Conservation (phyloP, 75 land plant species). For the Adiantum capillusveneris region DNA sequence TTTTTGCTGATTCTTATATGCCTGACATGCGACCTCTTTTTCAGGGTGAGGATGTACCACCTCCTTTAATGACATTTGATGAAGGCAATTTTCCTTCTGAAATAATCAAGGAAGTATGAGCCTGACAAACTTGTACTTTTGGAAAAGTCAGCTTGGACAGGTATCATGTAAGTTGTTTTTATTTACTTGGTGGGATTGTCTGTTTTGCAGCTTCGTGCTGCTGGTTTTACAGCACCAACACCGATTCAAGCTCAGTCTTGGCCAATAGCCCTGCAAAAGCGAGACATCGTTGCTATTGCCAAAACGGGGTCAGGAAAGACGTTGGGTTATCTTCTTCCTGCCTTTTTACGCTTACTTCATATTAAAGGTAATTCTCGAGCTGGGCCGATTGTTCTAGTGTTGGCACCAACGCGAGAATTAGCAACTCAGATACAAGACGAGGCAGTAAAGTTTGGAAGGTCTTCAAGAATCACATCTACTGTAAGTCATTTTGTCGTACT, state of each 20-base stretch:
- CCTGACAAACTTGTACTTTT: too few relatives aligned
- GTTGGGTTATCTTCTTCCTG: slow-evolving; percentile 87
- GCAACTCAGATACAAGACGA: slow-evolving; percentile 97
- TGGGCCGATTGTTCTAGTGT: slow-evolving; percentile 81
- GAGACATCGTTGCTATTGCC: slow-evolving; percentile 95
- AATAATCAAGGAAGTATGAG: too few relatives aligned
- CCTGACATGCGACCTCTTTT: too few relatives aligned
- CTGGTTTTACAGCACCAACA: slow-evolving; percentile 86
- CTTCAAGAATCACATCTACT: slow-evolving; percentile 83
- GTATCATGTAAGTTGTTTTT: too few relatives aligned
- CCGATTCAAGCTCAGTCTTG: slow-evolving; percentile 99
- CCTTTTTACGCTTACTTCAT: slow-evolving; percentile 69
- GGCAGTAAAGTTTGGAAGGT: slow-evolving; percentile 82
- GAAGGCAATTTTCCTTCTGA: too few relatives aligned
- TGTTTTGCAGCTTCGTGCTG: slow-evolving; percentile 75
- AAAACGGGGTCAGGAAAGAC: slow-evolving; percentile 99
- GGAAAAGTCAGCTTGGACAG: too few relatives aligned
- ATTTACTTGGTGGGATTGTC: too few relatives aligned
- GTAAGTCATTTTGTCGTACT: slow-evolving; percentile 25
- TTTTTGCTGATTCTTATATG: too few relatives aligned
- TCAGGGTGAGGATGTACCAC: too few relatives aligned
- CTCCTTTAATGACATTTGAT: too few relatives aligned
- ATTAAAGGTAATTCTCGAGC: slow-evolving; percentile 47
- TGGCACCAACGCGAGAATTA: slow-evolving; percentile 92
- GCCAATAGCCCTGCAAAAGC: slow-evolving; percentile 77